Evolutionary conservation across 2,329 filamentous ascomycete genomes (phyloP), one percentile per base, ranked within the genome.

Genomic region (Colletotrichum brevisporum): DNA sequence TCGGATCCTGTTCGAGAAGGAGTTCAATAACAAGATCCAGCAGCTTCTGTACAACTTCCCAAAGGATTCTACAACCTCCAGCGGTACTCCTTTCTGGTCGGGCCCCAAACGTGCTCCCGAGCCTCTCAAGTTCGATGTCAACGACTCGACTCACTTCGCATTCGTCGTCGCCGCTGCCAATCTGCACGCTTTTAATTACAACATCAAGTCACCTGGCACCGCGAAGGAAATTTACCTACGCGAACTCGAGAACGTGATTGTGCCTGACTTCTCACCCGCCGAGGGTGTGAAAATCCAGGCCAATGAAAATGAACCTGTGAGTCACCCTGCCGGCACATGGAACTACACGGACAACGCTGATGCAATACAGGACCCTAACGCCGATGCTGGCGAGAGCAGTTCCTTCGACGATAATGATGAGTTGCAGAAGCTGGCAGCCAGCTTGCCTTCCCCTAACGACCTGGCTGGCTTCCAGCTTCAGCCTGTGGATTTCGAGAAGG

Each of bases 1-100:
- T 26, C 93, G 96, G 55, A 88, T 93, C 77, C 89, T 97, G 74
- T 99, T 99, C 72, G 96, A 99, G 85, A 94, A 93, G 80, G 94
- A 98, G 81, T 99, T 96, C 83, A 94, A 97, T 84, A 97, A 99
- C 78, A 93, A 94, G 59, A 97, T 99, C 71, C 93, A 96, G 78
- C 96, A 99, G 81, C 86, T 99, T 60, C 85, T 99, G 41, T 97
- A 93, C 86, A 98, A 98, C 84, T 99, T 99, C 84, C 96, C 96
- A 71, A 97, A 97, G 82, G 95, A 98, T 78, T 92, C 94, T 0
- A 90, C 88, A 63, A 97, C 96, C 1, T 97, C 94, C 2, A 92
- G 89, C 45, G 96, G 96, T 39, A 93, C 95, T 71, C 92, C 90
- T 1, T 99, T 99, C 88, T 99, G 96, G 96, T 98, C 96, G 36